Percentiles rank a stretch among this genome's conserved stretches.
Conservation (phyloP, 176 grass and related monocot species). For the Oryza nivara region DNA sequence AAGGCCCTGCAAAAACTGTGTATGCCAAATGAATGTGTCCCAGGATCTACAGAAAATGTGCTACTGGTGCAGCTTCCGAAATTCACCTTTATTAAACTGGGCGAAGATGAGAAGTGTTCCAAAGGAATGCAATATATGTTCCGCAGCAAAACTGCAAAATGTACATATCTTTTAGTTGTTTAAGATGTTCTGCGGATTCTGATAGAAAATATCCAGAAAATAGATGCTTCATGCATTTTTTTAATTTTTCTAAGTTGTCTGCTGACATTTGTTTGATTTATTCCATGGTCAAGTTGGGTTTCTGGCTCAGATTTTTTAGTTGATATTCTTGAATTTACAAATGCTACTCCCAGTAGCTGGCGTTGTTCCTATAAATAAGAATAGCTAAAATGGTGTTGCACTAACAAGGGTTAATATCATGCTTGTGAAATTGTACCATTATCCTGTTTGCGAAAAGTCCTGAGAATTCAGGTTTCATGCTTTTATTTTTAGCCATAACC, state of each 20-base stretch:
- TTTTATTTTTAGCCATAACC: neutral
- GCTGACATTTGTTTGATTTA: neutral
- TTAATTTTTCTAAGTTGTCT: neutral
- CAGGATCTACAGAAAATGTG: neutral
- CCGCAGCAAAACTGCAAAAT: neutral
- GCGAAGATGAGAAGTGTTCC: neutral
- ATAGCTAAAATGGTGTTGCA: neutral
- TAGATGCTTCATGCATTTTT: neutral
- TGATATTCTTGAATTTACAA: neutral
- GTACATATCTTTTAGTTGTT: neutral
- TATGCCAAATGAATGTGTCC: neutral
- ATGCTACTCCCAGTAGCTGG: neutral
- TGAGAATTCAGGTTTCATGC: too few species aligned
- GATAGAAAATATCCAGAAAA: neutral
- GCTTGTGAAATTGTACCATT: conserved; percentile 1
- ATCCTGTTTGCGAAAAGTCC: neutral
- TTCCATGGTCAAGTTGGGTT: neutral
- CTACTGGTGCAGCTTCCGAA: neutral
- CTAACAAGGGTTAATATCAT: neutral
- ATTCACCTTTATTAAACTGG: neutral
- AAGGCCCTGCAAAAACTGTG: neutral
- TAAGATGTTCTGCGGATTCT: neutral
- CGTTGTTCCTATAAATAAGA: neutral
- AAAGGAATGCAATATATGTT: neutral
- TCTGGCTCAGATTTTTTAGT: conserved; percentile 5